Evolutionary conservation across 192 early-diverging fungal species (phyloP), one percentile per base, ranked within the genome.

Genomic region (Coemansia sp.): DNA sequence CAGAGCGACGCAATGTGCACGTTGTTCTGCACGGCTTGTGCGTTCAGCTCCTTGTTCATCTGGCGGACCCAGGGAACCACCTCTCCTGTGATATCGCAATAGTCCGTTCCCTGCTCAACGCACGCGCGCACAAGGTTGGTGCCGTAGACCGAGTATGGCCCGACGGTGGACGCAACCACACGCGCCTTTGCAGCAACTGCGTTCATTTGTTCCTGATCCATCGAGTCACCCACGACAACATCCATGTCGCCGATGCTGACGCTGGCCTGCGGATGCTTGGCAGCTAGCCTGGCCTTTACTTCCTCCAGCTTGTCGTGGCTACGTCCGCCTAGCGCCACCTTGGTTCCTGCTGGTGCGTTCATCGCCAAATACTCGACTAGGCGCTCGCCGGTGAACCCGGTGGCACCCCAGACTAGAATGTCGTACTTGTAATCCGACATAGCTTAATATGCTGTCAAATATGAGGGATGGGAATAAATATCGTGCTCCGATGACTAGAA

Each of bases 81-180:
- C 62, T 96, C 94, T 42, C 93, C 95, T n/a, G 93, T 95, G 10
- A 88, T 91, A 64, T 98, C 95, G 35, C 93, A 83, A 68, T 96
- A 98, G 68, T 98, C 88, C 0, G 94, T 93, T 11, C 25, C 56
- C 13, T 67, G 71, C 11, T 63, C 60, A 9, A 82, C 79, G n/a
- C 79, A 82, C 11, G 75, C 79, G 11, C 68, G 61, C 36, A 82
- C 68, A 2, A 95, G 66, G 11, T 87, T 83, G 20, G 84, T 81
- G 42, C 93, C 93, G 61, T 93, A 85, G 36, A 85, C 61, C 4
- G 82, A 50, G 74, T 89, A 95, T 8, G 93, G 95, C 33, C 92
- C 95, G 15, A 93, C 93, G 8, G 92, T 93, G 0, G 87, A 86
- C 52, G 95, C 80, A 9, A 97, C 78, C 20, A 95, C 93, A 45